phyloP scores from a whole-genome alignment of 192 early-diverging fungal species.

The Podila epigama region DNA sequence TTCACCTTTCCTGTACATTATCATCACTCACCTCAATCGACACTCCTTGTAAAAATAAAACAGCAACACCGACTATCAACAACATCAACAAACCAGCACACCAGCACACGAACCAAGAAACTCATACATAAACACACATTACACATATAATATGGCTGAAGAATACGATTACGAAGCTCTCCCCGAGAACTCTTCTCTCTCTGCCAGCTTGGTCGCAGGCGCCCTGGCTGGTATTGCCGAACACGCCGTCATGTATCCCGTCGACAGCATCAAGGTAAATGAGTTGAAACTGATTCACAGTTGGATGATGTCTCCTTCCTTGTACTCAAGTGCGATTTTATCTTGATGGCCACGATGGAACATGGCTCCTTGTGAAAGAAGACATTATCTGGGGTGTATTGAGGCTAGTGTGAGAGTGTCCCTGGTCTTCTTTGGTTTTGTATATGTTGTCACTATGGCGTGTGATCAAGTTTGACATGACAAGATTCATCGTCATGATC shows the following conservation, averaged over 20 bases:
- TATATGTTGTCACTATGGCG: too few species aligned
- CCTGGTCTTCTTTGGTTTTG: too few species aligned
- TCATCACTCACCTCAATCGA: neutral
- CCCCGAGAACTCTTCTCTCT: constrained; percentile 75
- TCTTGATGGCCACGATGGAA: too few species aligned
- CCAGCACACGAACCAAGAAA: neutral
- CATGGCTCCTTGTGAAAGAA: too few species aligned
- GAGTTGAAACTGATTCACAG: neutral
- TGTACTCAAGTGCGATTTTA: too few species aligned
- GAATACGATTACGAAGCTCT: constrained; percentile 94
- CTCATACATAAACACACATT: neutral
- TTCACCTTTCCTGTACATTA: neutral
- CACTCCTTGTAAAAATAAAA: too few species aligned
- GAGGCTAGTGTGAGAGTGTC: too few species aligned
- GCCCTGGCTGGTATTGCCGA: constrained; percentile 96
- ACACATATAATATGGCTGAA: constrained; percentile 21
- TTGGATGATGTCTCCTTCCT: too few species aligned
- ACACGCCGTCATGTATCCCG: constrained; percentile 94
- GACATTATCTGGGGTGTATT: too few species aligned
- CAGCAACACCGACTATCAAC: too few species aligned
- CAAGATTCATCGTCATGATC: too few species aligned
- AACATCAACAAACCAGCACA: neutral
- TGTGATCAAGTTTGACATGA: too few species aligned
- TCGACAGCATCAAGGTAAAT: constrained; percentile 93
- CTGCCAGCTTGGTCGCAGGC: constrained; percentile 87